A percentile compares a stretch with the other conserved stretches of the same genome.
These are phyloP conservation scores for Claviceps monticola DNA, from an alignment of 2,329 filamentous ascomycete genomes.

Conservation along the genomic window DNA sequence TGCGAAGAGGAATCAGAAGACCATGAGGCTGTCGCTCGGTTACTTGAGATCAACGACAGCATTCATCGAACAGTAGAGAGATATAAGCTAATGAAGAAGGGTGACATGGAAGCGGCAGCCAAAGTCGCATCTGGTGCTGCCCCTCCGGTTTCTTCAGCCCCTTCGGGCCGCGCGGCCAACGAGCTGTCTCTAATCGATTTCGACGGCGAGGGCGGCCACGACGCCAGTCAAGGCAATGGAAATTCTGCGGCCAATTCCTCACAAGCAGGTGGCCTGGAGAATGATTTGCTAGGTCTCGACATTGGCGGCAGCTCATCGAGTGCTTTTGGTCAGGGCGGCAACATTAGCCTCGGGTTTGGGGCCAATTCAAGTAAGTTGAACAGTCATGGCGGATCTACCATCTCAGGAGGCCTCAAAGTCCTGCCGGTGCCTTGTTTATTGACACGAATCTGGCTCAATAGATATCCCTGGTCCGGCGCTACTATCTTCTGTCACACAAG, in stretches of 20 bases:
- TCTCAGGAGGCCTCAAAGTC: too few species aligned
- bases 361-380: conserved; percentile 47
- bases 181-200: conserved; percentile 94
- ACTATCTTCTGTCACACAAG: conserved; percentile 48
- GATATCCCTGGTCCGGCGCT: conserved; percentile 51
- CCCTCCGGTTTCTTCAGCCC: conserved; percentile 18
- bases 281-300: conserved; percentile 80
- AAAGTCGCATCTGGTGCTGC: conserved; percentile 76
- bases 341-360: conserved; percentile 70
- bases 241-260: conserved; percentile 22
- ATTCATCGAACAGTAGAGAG: conserved; percentile 94
- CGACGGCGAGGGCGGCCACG: conserved; percentile 45
- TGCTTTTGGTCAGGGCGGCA: conserved; percentile 59
- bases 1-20: conserved; percentile 98
- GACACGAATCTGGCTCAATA: conserved; percentile 15
- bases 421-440: conserved; percentile 7
- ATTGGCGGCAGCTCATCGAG: conserved; percentile 48
- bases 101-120: conserved; percentile 70
- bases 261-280: conserved; percentile 59
- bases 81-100: conserved; percentile 93
- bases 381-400: too few species aligned
- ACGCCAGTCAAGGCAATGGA: conserved; percentile 34
- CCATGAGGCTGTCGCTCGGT: conserved; percentile 84
- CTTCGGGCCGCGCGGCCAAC: conserved; percentile 40
- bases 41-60: conserved; percentile 96